These are phyloP conservation scores for Uromyces viciae-fabae DNA, from an alignment of 1,284 basidiomycete species.

Conservation along the genomic window DNA sequence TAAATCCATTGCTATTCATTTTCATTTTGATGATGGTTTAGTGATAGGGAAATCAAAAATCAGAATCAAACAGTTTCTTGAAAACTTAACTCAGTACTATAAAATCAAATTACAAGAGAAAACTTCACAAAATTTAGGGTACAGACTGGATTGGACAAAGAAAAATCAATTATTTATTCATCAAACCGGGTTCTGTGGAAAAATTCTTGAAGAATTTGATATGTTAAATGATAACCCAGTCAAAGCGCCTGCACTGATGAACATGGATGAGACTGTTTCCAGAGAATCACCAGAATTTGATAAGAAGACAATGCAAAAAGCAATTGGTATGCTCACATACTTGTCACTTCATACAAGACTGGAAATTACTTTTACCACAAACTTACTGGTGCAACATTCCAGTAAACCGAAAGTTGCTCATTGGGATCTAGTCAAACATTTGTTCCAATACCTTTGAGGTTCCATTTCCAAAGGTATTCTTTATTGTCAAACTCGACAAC, in stretches of 20 bases:
- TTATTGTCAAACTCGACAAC: neutral
- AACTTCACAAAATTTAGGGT: neutral
- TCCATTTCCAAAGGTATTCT: neutral
- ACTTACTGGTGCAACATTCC: neutral
- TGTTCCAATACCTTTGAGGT: neutral
- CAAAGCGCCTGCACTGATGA: neutral
- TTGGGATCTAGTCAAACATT: neutral
- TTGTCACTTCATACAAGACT: neutral
- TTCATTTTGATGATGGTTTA: neutral
- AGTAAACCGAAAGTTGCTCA: neutral
- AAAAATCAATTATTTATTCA: neutral
- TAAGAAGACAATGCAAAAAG: neutral
- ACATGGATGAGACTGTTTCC: neutral
- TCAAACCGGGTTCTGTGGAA: neutral
- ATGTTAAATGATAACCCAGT: neutral
- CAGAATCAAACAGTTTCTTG: neutral
- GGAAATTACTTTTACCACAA: slow-evolving; percentile 4
- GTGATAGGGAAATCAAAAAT: neutral
- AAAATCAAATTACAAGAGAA: neutral
- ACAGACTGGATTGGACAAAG: neutral
- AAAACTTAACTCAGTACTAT: neutral
- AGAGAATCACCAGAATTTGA: neutral
- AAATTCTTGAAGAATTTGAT: neutral
- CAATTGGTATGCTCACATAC: slow-evolving; percentile 10
- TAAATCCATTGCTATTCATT: neutral